Evolutionary conservation across 1,139 yeast species (phyloP).

Genomic region (Protomyces inouyei): DNA sequence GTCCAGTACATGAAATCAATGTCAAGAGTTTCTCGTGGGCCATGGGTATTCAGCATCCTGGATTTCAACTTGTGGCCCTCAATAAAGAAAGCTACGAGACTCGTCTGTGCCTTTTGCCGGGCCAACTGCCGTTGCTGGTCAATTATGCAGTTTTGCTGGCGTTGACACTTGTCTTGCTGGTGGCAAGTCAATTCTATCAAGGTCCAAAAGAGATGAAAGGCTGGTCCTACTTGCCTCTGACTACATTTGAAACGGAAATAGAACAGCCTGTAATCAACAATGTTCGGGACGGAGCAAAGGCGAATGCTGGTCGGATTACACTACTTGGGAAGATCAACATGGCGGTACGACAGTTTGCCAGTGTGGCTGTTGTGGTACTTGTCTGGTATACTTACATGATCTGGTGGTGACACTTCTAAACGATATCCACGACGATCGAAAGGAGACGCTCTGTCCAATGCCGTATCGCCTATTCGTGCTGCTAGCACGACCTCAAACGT

Average conservation of each 20-base stretch:
- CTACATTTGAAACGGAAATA: constrained; percentile 6
- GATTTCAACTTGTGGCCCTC: constrained; percentile 68
- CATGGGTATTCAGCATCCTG: constrained; percentile 79
- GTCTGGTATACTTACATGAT: constrained; percentile 16
- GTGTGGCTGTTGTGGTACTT: constrained; percentile 1
- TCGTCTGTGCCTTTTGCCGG: constrained; percentile 34
- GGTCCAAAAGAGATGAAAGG: background rate
- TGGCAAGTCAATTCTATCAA: background rate
- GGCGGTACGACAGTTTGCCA: background rate
- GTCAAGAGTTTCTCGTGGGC: constrained; percentile 91
- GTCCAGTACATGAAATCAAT: constrained; percentile 63
- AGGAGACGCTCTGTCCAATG: too few relatives aligned
- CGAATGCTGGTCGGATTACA: background rate
- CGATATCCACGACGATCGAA: too few relatives aligned
- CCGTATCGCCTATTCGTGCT: too few relatives aligned
- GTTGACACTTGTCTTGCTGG: background rate
- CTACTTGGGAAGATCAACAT: background rate
- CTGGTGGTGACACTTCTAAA: background rate
- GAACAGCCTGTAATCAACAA: background rate
- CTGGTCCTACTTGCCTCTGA: background rate
- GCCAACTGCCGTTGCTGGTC: constrained; percentile 33
- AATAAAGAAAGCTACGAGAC: constrained; percentile 32
- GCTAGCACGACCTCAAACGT: too few relatives aligned
- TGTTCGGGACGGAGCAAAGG: background rate
- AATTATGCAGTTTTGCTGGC: constrained; percentile 22